Evolutionary conservation across 192 early-diverging fungal genomes (phyloP).

Genomic region (Backusella australiensis): DNA sequence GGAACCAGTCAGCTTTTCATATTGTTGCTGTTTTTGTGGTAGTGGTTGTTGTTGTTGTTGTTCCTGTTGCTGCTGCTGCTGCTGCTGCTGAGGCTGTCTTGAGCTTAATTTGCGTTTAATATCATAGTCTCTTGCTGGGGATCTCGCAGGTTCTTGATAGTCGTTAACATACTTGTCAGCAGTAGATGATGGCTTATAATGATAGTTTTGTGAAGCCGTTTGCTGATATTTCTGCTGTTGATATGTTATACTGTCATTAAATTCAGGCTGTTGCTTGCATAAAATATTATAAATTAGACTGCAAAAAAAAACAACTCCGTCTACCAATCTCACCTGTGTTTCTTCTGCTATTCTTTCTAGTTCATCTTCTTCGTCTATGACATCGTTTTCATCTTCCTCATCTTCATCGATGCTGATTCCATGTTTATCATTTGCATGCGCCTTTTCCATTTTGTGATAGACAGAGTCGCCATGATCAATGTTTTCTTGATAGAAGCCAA

Average conservation of each 20-base stretch:
- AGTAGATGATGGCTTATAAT: not conserved
- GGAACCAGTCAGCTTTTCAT: conserved; percentile 19
- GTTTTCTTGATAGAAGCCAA: conserved; percentile 80
- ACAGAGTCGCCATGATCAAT: conserved; percentile 32
- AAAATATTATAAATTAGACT: not conserved
- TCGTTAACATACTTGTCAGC: not conserved
- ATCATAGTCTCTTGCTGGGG: conserved; percentile 13
- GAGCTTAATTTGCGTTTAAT: conserved; percentile 6
- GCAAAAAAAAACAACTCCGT: not conserved
- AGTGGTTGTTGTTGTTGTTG: not conserved
- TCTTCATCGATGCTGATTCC: not conserved
- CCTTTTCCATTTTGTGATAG: conserved; percentile 38
- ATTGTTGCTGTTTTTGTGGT: not conserved
- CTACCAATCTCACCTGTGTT: not conserved
- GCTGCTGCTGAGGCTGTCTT: not conserved
- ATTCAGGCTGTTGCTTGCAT: not conserved
- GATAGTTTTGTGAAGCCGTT: not conserved
- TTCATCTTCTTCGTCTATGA: not conserved
- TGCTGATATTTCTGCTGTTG: not conserved
- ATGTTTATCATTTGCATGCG: conserved; percentile 12
- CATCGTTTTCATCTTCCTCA: not conserved
- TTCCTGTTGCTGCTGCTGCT: not conserved
- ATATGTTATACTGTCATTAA: not conserved
- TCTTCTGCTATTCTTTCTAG: not conserved
- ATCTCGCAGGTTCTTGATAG: not conserved